Percentiles rank a stretch among this genome's conserved stretches.
phyloP scores from a whole-genome alignment of 148 eudicot species.

The Nyssa sinensis region DNA sequence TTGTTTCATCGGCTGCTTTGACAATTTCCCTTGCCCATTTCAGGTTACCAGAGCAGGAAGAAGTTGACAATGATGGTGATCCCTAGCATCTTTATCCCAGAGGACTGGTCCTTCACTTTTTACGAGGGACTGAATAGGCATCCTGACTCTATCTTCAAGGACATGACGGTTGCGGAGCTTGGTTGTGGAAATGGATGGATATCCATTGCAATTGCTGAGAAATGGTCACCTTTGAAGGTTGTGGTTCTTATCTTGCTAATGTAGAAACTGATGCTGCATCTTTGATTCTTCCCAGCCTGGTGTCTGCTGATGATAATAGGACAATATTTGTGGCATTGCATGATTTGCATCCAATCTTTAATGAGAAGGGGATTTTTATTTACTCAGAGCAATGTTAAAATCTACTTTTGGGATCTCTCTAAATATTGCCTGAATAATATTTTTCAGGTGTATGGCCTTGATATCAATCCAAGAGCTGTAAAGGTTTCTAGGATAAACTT shows the following conservation, averaged over 20 bases:
- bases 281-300: constrained; percentile 1
- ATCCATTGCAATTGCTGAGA: constrained; percentile 94
- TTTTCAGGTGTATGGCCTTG: constrained; percentile 91
- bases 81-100: constrained; percentile 96
- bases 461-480: constrained; percentile 95
- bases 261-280: not conserved
- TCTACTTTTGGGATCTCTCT: not conserved
- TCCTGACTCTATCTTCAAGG: constrained; percentile 91
- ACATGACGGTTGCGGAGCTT: constrained; percentile 88
- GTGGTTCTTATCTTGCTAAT: not conserved
- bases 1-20: not conserved
- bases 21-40: not conserved
- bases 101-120: constrained; percentile 98
- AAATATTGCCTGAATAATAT: not conserved
- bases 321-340: not conserved
- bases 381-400: not conserved
- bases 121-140: constrained; percentile 96
- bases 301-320: not conserved
- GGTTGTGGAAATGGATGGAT: constrained; percentile 99
- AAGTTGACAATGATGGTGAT: constrained; percentile 94
- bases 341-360: not conserved
- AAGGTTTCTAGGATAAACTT: constrained; percentile 96
- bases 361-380: not conserved
- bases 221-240: constrained; percentile 91
- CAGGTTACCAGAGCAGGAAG: constrained; percentile 73